These are phyloP conservation scores for Cokeromyces recurvatus DNA, from an alignment of 371 early-diverging fungal species.

Conservation along the genomic window DNA sequence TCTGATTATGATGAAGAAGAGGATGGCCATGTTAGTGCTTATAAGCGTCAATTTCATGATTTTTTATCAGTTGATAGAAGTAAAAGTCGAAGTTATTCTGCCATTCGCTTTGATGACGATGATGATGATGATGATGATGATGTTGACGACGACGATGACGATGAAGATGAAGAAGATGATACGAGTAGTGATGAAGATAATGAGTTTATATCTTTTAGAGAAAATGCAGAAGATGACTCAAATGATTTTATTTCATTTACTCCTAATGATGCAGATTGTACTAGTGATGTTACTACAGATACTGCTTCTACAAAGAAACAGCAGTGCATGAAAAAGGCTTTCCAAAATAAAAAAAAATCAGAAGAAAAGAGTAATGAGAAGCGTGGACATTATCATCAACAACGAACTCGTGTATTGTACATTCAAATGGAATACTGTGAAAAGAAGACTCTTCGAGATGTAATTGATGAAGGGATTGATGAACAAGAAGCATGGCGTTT, in stretches of 20 bases:
- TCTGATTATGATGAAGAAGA: conserved; percentile 46
- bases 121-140: conserved; percentile 1
- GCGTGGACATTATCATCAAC: conserved; percentile 18
- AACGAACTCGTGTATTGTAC: conserved; percentile 66
- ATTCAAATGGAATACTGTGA: conserved; percentile 99
- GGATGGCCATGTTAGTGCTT: conserved; percentile 41
- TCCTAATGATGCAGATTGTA: not conserved
- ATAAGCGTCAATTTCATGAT: conserved; percentile 48
- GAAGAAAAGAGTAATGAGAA: conserved; percentile 19
- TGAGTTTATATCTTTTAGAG: not conserved
- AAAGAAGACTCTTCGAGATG: conserved; percentile 83
- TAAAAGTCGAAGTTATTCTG: conserved; percentile 47
- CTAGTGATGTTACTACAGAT: conserved; percentile 2
- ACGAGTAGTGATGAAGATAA: conserved; percentile 14
- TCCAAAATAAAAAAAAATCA: conserved; percentile 13
- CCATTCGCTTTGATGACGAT: conserved; percentile 45
- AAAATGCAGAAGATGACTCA: conserved; percentile 12
- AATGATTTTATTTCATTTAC: conserved; percentile 36
- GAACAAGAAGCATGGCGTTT: conserved; percentile 65
- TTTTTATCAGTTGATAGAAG: conserved; percentile 43
- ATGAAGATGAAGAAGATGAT: conserved; percentile 28
- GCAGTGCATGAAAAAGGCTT: conserved; percentile 5
- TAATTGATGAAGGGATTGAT: conserved; percentile 80
- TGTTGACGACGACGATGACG: conserved; percentile 19
- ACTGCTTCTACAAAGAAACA: conserved; percentile 11